A percentile compares a stretch with the other conserved stretches of the same genome.
phyloP scores from a whole-genome alignment of 106 monocot species.

The Acanthochlamys bracteata region DNA sequence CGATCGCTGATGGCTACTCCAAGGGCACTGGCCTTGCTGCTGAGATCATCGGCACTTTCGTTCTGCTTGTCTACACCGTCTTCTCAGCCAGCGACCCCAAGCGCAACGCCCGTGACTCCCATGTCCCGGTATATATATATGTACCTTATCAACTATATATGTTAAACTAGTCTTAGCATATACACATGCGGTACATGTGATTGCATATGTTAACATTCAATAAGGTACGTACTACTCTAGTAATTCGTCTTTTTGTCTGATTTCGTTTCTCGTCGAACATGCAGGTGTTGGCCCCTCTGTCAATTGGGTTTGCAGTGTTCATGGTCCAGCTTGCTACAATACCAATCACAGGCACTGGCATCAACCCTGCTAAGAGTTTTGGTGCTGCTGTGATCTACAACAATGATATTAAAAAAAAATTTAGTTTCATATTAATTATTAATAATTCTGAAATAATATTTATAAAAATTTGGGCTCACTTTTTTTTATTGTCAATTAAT shows the following conservation, averaged over 20 bases:
- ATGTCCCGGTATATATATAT: constrained; percentile 37
- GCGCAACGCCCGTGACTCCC: constrained; percentile 50
- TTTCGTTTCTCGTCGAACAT: not conserved
- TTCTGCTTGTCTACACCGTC: constrained; percentile 43
- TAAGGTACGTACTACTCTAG: no score
- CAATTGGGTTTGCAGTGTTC: constrained; percentile 59
- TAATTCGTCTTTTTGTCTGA: no score
- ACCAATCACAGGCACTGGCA: constrained; percentile 54
- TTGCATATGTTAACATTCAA: no score
- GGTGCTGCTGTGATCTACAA: constrained; percentile 53
- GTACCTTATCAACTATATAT: not conserved
- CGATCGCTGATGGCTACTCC: constrained; percentile 11
- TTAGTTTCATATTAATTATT: no score
- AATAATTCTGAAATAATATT: no score
- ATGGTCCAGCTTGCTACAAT: constrained; percentile 62
- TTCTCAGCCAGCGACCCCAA: constrained; percentile 57
- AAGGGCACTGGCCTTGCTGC: constrained; percentile 45
- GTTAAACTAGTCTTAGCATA: no score
- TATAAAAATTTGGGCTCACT: no score
- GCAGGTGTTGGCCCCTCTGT: constrained; percentile 48
- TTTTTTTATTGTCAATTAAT: no score
- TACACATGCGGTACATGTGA: no score
- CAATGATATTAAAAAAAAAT: constrained; percentile 2
- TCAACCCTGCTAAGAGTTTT: constrained; percentile 53
- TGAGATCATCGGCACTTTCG: constrained; percentile 51